A percentile compares a stretch with the other conserved stretches of the same genome.
Conservation (phyloP, 345 rosid species). For the Euphorbia lathyris region DNA sequence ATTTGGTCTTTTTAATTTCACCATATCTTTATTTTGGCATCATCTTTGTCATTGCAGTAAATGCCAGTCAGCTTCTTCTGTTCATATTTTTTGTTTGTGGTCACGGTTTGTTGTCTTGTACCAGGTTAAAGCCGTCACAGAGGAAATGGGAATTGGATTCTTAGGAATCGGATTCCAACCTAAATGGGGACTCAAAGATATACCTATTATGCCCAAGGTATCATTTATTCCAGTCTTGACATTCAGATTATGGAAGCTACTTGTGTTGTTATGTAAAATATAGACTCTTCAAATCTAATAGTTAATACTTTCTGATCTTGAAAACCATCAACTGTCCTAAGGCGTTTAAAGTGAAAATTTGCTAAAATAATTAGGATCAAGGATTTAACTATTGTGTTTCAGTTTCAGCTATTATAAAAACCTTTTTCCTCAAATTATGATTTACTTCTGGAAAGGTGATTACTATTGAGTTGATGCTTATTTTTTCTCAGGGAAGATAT, state of each 20-base stretch:
- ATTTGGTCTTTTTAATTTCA: not conserved
- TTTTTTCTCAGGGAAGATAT: slow-evolving; percentile 84
- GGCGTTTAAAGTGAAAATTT: not conserved
- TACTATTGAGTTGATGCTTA: slow-evolving; percentile 24
- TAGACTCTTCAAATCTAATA: not conserved
- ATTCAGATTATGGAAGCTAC: not conserved
- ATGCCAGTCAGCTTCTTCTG: not conserved
- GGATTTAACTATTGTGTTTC: not conserved
- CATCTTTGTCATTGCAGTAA: not conserved
- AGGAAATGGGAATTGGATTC: slow-evolving; percentile 99
- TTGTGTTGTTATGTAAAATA: not conserved
- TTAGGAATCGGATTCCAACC: slow-evolving; percentile 99
- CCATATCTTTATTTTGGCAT: not conserved
- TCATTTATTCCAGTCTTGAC: not conserved
- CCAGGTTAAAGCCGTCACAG: slow-evolving; percentile 98
- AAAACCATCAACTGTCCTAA: not conserved
- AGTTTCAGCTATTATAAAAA: slow-evolving; percentile 1
- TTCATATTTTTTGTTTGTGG: not conserved
- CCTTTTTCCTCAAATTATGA: slow-evolving; percentile 6
- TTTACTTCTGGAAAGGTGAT: slow-evolving; percentile 9
- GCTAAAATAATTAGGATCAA: not conserved
- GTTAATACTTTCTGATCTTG: not conserved
- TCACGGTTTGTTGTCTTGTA: not conserved
- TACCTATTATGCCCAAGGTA: slow-evolving; percentile 99
- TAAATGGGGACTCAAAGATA: slow-evolving; percentile 76